Evolutionary conservation across 1,139 yeast species (phyloP).

Genomic region (Lizanozyma gosingica): DNA sequence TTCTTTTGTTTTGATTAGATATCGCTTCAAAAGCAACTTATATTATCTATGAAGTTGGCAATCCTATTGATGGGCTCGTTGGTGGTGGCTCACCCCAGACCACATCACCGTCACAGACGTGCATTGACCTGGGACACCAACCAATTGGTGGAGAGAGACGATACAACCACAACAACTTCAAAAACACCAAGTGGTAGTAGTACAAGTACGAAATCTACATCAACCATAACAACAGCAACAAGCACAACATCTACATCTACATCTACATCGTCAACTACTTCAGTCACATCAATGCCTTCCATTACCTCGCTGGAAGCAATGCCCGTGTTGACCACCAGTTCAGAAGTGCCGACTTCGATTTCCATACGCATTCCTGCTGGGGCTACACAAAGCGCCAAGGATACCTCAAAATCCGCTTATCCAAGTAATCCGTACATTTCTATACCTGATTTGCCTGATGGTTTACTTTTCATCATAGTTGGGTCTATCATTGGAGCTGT

Average conservation of each 20-base stretch:
- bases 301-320: not conserved
- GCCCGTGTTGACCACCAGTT: not conserved
- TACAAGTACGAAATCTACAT: not conserved
- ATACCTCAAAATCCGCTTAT: not conserved
- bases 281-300: slow-evolving; percentile 9
- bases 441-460: slow-evolving; percentile 18
- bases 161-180: not conserved
- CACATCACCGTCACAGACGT: not conserved
- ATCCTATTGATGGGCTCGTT: not conserved
- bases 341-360: not conserved
- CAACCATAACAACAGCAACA: slow-evolving; percentile 6
- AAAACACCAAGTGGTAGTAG: slow-evolving; percentile 1
- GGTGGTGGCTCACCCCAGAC: not conserved
- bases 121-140: not conserved
- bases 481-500: slow-evolving; percentile 27
- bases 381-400: too few relatives aligned
- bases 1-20: not conserved
- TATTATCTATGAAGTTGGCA: too few relatives aligned
- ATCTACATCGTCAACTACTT: slow-evolving; percentile 5
- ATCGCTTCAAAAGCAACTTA: too few relatives aligned
- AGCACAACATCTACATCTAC: not conserved
- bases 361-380: not conserved
- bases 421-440: slow-evolving; percentile 25
- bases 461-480: slow-evolving; percentile 35
- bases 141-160: not conserved